Evolutionary conservation across 208 protist species (phyloP).

Genomic region (Giardia duodenalis): DNA sequence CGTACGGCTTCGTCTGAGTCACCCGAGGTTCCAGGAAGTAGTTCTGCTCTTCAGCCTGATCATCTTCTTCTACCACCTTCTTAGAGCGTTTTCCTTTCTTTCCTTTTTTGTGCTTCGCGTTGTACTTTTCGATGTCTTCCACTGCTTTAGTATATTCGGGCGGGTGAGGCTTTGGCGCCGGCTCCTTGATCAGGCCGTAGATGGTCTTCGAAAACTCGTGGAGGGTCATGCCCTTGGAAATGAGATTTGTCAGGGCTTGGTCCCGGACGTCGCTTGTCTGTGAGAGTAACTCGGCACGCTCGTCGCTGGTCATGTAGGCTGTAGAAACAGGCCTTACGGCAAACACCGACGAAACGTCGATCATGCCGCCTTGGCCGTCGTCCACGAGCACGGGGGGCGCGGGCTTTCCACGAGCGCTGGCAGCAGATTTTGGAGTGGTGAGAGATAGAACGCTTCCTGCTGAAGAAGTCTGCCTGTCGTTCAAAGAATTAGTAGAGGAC

Average conservation of each 20-base stretch:
- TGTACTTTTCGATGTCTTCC: background rate
- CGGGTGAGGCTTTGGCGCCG: background rate
- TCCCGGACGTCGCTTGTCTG: background rate
- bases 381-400: no score
- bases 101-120: background rate
- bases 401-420: no score
- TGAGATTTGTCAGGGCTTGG: background rate
- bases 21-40: background rate
- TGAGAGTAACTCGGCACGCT: background rate
- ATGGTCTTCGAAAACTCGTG: background rate
- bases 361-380: no score
- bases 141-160: background rate
- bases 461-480: background rate
- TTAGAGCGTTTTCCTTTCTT: background rate
- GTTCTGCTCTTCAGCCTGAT: background rate
- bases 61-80: background rate
- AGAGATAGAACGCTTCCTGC: background rate
- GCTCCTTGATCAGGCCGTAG: background rate
- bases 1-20: constrained; percentile 7
- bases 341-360: no score
- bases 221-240: background rate
- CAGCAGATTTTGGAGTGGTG: no score
- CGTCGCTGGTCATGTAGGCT: background rate
- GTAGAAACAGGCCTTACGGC: background rate
- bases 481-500: no score